Base-by-base conservation (phyloP, 192 early-diverging fungal species). In the Geranomyces variabilis region DNA sequence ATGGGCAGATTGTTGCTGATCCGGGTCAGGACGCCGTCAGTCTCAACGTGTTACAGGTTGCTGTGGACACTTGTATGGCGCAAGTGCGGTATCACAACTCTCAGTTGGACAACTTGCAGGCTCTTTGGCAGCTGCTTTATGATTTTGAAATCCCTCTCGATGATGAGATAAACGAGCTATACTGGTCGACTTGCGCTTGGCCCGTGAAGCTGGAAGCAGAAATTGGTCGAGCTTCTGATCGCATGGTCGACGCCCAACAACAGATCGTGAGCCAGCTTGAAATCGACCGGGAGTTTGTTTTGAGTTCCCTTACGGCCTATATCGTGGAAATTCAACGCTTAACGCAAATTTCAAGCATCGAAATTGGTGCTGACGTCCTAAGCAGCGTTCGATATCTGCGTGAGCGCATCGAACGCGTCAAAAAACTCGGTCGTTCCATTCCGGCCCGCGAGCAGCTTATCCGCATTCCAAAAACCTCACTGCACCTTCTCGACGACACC, bases 151-250 rank as follows among this genome's bases (percentile, higher is more conserved):
- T 82, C 28, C 36, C 56, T 7, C 51, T 82, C 17, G 56, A 57
- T 43, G 76, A 79, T 26, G 60, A 68, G 7, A 69, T 74, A 1
- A 73, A 66, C 48, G 44, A 77, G 19, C 1, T 69, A 5, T 82
- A 82, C 45, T 82, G 80, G 80, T 66, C 63, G 17, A 77, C 80
- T 26, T 81, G 48, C 45, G 49, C 69, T 21, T 82, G 78, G 77
- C 80, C 80, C 7, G 33, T 31, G 44, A 63, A 55, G 64, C 29
- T 82, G 45, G 44, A 61, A 45, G 51, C 36, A 0, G 74, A 82
- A 64, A 43, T 79, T 30, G 62, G 33, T 1, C 19, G 55, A 12
- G 71, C 80, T 4, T 53, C 53, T 28, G 51, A 61, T 10, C 64
- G 75, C 21, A 30, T 82, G 61, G 45, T 51, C 28, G 45, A 49